These are phyloP conservation scores for Neofusicoccum laricinum DNA, from an alignment of 2,329 filamentous ascomycete species.

Conservation along the genomic window DNA sequence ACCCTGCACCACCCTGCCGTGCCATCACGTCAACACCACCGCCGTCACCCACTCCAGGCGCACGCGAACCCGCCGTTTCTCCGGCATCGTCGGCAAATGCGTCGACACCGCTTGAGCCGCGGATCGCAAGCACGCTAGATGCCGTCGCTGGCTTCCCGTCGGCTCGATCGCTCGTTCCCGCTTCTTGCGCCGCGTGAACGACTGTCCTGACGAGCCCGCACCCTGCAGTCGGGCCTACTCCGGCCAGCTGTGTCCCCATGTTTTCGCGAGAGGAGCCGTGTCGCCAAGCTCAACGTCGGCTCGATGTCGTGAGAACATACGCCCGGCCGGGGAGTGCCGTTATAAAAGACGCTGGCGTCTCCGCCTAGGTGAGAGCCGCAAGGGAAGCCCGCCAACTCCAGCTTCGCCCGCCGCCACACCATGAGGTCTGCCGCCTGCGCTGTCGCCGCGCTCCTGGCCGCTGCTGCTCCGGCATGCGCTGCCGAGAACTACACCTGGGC, in stretches of 20 bases:
- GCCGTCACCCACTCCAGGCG: background rate
- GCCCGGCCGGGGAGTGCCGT: background rate
- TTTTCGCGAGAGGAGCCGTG: background rate
- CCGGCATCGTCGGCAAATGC: background rate
- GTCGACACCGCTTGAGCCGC: background rate
- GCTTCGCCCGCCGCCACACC: background rate
- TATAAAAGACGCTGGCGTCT: background rate
- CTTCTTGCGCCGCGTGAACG: background rate
- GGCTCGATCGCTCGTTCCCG: background rate
- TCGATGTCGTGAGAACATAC: conserved; percentile 13
- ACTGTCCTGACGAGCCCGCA: too few species aligned
- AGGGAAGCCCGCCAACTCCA: background rate
- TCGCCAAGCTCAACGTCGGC: background rate
- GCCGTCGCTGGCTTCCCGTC: background rate
- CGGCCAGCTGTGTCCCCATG: background rate
- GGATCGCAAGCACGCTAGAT: background rate
- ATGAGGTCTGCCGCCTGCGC: conserved; percentile 10
- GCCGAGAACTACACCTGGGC: conserved; percentile 15
- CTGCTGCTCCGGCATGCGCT: conserved; percentile 10
- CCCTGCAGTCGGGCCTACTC: background rate
- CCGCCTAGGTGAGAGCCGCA: background rate
- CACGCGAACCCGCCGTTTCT: background rate
- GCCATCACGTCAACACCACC: conserved; percentile 10
- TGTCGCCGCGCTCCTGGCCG: conserved; percentile 8
- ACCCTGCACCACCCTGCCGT: background rate